Base-by-base conservation (phyloP, 192 early-diverging fungal species). In the Podila epigama region DNA sequence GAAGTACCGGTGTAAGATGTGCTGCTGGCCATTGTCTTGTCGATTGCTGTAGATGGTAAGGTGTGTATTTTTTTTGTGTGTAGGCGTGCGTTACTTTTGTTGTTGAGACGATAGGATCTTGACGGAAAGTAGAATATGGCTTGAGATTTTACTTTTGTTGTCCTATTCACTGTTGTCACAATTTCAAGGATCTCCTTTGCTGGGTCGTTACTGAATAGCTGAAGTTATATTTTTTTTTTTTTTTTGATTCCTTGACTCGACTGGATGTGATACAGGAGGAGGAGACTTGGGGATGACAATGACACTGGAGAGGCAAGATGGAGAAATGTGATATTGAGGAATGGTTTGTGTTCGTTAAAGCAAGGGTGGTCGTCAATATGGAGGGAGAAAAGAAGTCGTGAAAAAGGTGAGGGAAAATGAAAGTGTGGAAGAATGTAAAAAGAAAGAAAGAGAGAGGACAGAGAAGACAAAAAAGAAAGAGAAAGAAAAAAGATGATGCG, bases 1-100 rank as follows among this genome's bases (percentile, higher is more conserved):
- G 56, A 39, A 16, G 66, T 50, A 25, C 16, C 51, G 11, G 35
- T 51, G 15, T 48, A 34, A 27, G 62, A 51, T 15, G 44, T 64
- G 35, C 40, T 36, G 12, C n/a, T n/a, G n/a, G n/a, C n/a, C n/a
- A 6, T 31, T 54, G 27, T 4, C 4, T 54, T 32, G 6, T 11
- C 11, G 31, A 31, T 31, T 22, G 27, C 27, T 31, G 52, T 11
- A 4, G 28, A 6, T 16, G 28, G 15, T 31, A 25, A 31, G 5
- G 52, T 54, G n/a, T n/a, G n/a, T n/a, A n/a, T n/a, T n/a, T n/a
- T n/a, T n/a, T n/a, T n/a, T n/a, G n/a, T n/a, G n/a, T n/a, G n/a
- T n/a, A n/a, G n/a, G n/a, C n/a, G n/a, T n/a, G n/a, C n/a, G n/a
- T n/a, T n/a, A n/a, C n/a, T n/a, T n/a, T n/a, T n/a, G n/a, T n/a